A percentile compares a stretch with the other conserved stretches of the same genome.
These are phyloP conservation scores for Lactifluus rugatus DNA, from an alignment of 768 basidiomycete genomes.

Conservation along the genomic window DNA sequence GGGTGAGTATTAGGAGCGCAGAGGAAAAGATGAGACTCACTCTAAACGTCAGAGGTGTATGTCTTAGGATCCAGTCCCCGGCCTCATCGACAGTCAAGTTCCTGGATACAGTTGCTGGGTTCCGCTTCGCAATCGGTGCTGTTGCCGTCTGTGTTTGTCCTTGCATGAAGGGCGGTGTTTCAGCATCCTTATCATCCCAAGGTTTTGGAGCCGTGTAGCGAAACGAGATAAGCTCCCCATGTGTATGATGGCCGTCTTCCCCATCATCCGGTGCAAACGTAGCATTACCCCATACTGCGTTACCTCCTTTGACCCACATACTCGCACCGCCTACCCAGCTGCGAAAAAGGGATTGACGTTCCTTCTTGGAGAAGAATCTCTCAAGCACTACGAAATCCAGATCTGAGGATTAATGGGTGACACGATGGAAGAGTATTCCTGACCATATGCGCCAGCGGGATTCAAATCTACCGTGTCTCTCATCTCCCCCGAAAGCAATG, in stretches of 20 bases:
- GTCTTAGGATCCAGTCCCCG: slow-evolving; percentile 68
- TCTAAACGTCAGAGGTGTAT: slow-evolving; percentile 78
- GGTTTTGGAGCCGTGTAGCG: slow-evolving; percentile 27
- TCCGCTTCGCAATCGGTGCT: not conserved
- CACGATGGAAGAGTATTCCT: slow-evolving; percentile 1
- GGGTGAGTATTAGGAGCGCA: not conserved
- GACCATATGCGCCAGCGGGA: slow-evolving; percentile 70
- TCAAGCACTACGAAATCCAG: slow-evolving; percentile 49
- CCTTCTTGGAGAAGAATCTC: slow-evolving; percentile 83
- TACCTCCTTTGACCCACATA: slow-evolving; percentile 91
- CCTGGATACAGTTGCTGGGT: slow-evolving; percentile 19
- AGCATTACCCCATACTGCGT: slow-evolving; percentile 72
- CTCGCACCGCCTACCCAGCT: slow-evolving; percentile 93
- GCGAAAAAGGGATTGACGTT: slow-evolving; percentile 82
- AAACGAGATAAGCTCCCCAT: slow-evolving; percentile 82
- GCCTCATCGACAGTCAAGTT: slow-evolving; percentile 80
- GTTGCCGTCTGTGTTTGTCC: not conserved
- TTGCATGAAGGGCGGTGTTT: slow-evolving; percentile 6
- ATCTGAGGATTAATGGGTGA: not conserved
- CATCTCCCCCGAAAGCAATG: slow-evolving; percentile 94
- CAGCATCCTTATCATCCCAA: slow-evolving; percentile 17
- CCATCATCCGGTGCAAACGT: slow-evolving; percentile 75
- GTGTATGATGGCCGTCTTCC: slow-evolving; percentile 42
- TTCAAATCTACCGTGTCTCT: slow-evolving; percentile 84
- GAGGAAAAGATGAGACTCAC: slow-evolving; percentile 26